Evolutionary conservation across 2,329 filamentous ascomycete genomes (phyloP).

Genomic region (Talaromyces sp.): DNA sequence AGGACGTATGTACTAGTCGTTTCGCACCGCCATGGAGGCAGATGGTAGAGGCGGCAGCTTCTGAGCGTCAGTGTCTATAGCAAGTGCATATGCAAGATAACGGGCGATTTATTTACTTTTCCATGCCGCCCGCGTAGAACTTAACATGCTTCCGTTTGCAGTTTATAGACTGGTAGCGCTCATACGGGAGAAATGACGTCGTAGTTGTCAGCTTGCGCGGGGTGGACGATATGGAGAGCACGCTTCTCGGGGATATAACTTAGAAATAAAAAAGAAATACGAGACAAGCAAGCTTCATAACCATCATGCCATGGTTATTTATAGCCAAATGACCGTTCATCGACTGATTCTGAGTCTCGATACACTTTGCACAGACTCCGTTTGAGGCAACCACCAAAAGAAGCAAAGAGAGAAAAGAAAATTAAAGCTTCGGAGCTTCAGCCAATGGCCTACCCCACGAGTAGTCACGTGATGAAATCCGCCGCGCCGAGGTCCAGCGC

Average conservation of each 20-base stretch:
- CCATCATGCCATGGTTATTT: constrained; percentile 6
- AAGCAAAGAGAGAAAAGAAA: not conserved
- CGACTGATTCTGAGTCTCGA: not conserved
- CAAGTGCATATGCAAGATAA: constrained; percentile 1
- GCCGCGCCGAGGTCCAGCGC: constrained; percentile 9
- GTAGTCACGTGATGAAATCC: not conserved
- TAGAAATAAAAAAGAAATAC: not conserved
- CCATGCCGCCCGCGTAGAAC: not conserved
- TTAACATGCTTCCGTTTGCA: constrained; percentile 1
- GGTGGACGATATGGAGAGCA: not conserved
- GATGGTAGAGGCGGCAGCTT: not conserved
- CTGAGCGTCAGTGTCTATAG: not conserved
- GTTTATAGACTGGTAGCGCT: not conserved
- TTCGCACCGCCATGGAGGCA: not conserved
- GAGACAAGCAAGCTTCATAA: not conserved
- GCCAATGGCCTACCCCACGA: not conserved
- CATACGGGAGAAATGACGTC: not conserved
- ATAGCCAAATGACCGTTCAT: not conserved
- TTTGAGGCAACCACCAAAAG: not conserved
- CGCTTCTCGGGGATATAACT: not conserved
- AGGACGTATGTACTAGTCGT: constrained; percentile 18
- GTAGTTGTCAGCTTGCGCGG: not conserved
- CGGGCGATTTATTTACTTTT: not conserved
- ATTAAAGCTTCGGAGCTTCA: constrained; percentile 3
- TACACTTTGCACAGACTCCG: not conserved